Evolutionary conservation across 2,329 filamentous ascomycete species (phyloP), one percentile per base, ranked within the genome.

Genomic region (Periconia sp.): DNA sequence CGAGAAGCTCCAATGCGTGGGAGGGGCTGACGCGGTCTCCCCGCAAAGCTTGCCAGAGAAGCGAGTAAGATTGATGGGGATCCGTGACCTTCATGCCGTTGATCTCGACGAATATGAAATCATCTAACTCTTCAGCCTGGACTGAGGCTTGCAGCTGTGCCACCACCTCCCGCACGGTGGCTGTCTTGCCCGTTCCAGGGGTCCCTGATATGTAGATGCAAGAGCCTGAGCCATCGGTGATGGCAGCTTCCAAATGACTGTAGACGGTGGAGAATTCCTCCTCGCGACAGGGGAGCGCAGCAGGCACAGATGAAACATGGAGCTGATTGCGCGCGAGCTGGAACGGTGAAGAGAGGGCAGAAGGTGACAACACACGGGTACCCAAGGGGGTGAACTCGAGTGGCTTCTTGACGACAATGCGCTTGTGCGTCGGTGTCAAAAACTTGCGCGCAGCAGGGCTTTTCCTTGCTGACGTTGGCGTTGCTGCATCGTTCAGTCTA

Each of bases 71-170:
- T 69, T 99, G 94, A 64, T 97, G 92, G 1, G 94, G 92, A 66
- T 99, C 94, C 0, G 94, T 95, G 57, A 99, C 92, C 75, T 99
- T 99, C 94, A 99, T 97, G 56, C 94, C 95, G 70, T 99, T 99
- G 73, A 99, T 97, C 70, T 99, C 94, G 50, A 99, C 92, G 57
- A 99, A 99, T 46, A 96, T 95, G 70, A 99, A 99, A 66, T 97
- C 92, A 61, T 99, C 94, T 29, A 99, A 80, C 70, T 97, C 92
- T 62, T 99, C 94, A 6, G 87, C 85, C 34, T 84, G 80, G 1
- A 97, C 94, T 1, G 90, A 85, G n/a, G 87, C 84, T 57, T 97
- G 92, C 7, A 99, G 80, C 48, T 91, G 87, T 4, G 88, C 84
- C 12, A 99, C 88, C 1, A 97, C 94, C 70, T 99, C 94, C 34